These are phyloP conservation scores for Aspergillus latus DNA, from an alignment of 2,329 filamentous ascomycete species.

Conservation along the genomic window DNA sequence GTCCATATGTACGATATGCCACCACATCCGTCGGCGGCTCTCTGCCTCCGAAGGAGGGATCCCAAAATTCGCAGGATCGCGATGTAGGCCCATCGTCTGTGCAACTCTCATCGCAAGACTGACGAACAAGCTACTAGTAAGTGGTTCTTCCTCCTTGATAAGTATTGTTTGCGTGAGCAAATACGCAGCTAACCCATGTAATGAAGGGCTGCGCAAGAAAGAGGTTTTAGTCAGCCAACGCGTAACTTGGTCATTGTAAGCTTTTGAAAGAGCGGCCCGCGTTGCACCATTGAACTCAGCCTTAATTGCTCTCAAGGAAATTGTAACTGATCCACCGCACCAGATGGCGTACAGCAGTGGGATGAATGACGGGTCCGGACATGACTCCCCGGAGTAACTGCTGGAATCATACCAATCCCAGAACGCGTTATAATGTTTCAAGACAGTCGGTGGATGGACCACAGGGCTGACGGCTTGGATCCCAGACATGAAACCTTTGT, in stretches of 20 bases:
- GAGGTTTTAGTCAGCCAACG: conserved; percentile 44
- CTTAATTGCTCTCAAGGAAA: conserved; percentile 44
- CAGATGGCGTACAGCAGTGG: conserved; percentile 49
- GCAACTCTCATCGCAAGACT: conserved; percentile 49
- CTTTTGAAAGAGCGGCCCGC: conserved; percentile 38
- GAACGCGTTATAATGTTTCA: conserved; percentile 44
- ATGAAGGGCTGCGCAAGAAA: conserved; percentile 47
- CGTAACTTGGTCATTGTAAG: conserved; percentile 45
- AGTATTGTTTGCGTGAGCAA: conserved; percentile 49
- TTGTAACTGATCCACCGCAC: conserved; percentile 49
- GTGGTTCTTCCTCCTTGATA: conserved; percentile 50
- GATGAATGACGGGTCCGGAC: conserved; percentile 44
- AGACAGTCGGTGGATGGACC: conserved; percentile 44
- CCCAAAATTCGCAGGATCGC: conserved; percentile 51
- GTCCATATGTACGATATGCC: conserved; percentile 52
- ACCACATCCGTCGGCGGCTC: conserved; percentile 48
- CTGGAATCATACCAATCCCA: conserved; percentile 48
- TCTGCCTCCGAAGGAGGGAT: conserved; percentile 48
- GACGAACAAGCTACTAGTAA: conserved; percentile 51
- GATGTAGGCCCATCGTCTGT: conserved; percentile 51
- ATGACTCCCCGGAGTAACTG: conserved; percentile 37
- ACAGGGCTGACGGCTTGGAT: conserved; percentile 48
- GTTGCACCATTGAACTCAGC: conserved; percentile 40
- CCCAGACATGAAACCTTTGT: conserved; percentile 49
- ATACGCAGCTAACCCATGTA: conserved; percentile 49